Base-by-base conservation (phyloP, 2,329 filamentous ascomycete species). In the Cadophora luteo-olivacea region DNA sequence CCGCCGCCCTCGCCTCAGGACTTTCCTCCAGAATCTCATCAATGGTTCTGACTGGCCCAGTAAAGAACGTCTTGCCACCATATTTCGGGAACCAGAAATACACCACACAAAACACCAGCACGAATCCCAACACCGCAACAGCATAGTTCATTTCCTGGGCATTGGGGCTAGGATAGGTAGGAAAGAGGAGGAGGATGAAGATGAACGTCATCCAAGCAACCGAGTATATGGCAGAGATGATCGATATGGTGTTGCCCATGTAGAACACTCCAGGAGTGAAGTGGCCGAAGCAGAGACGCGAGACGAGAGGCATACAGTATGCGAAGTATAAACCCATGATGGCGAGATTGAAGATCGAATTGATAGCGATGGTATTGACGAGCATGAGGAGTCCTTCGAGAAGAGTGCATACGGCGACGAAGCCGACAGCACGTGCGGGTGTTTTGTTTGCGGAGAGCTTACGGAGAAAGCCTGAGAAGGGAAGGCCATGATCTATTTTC, bases 321-420 rank as follows among this genome's bases (percentile, higher is more conserved):
- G 77, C 76, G 55, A 78, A 77, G 68, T 78, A 78, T 33, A 78
- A 73, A 19, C 77, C 77, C 75, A 77, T 78, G 52, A 78, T 78
- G 3, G 76, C 75, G 22, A 78, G 68, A 70, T 79, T 76, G 73
- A 79, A 77, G 62, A 77, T 74, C 22, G 75, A 75, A 72, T 80
- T 72, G 58, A 78, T 75, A 65, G 77, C 70, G 63, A 78, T 76
- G 29, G 75, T 75, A 61, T 77, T 78, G 51, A 78, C 72, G 65
- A 78, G 73, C 75, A 78, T 78, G 32, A 78, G 74, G 32, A 78
- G 75, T 4, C 77, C 77, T 72, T 78, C 77, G 16, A 68, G 38
- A 9, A 77, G 71, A 1, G 75, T 72, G 33, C 73, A 69, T 16
- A 76, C 24, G 4, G 74, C 75, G 12, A 75, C 74, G 62, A 78